Conservation (phyloP, 2,329 filamentous ascomycete species). For the Nannizzia gypsea region DNA sequence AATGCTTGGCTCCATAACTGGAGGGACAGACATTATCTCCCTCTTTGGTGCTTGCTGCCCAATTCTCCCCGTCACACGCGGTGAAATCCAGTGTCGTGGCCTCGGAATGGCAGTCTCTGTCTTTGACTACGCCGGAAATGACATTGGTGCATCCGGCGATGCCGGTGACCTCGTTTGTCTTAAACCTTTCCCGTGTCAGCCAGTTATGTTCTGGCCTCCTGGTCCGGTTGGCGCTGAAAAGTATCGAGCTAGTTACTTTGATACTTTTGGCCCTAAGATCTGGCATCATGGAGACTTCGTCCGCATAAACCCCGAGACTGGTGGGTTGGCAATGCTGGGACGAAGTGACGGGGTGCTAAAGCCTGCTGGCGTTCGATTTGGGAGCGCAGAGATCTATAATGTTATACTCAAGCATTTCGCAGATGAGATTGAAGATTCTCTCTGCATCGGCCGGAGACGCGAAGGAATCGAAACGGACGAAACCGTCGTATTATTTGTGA, state of each 20-base stretch:
- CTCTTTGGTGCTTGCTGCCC: constrained; percentile 81
- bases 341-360: constrained; percentile 89
- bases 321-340: constrained; percentile 80
- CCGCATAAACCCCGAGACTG: constrained; percentile 54
- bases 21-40: constrained; percentile 92
- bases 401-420: constrained; percentile 76
- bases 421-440: constrained; percentile 64
- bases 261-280: constrained; percentile 54
- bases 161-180: constrained; percentile 83
- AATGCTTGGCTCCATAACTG: constrained; percentile 86
- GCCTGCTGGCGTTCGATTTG: constrained; percentile 81
- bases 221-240: constrained; percentile 59
- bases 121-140: constrained; percentile 46
- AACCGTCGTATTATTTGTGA: constrained; percentile 77
- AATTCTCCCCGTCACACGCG: constrained; percentile 57
- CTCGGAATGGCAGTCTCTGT: constrained; percentile 63
- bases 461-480: constrained; percentile 64
- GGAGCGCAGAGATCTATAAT: constrained; percentile 92
- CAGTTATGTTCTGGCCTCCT: constrained; percentile 67
- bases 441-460: constrained; percentile 70
- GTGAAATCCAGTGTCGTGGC: constrained; percentile 66
- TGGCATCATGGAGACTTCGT: constrained; percentile 98
- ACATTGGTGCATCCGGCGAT: constrained; percentile 50
- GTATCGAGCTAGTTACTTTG: constrained; percentile 78
- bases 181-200: constrained; percentile 78